Evolutionary conservation across 495 filamentous ascomycete genomes (phyloP).

Genomic region (Neurospora discreta): DNA sequence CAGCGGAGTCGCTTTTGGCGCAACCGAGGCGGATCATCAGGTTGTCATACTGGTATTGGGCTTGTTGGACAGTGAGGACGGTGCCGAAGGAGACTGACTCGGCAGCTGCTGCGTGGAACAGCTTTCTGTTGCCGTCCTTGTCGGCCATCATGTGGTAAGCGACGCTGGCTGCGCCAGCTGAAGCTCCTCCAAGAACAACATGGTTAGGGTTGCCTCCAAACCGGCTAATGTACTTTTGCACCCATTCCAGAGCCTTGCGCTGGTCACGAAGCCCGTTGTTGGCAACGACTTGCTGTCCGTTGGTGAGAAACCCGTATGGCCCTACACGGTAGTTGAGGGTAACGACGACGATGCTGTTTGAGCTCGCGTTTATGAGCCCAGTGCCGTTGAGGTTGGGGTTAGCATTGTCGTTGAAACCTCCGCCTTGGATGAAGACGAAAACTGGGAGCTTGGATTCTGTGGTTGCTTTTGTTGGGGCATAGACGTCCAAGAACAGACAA

Average conservation of each 20-base stretch:
- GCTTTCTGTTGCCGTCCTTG: conserved; percentile 12
- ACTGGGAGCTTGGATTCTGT: conserved; percentile 43
- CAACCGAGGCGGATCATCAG: conserved; percentile 50
- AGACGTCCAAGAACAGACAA: conserved; percentile 62
- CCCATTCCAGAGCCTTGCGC: conserved; percentile 53
- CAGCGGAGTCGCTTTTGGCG: conserved; percentile 11
- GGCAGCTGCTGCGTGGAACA: conserved; percentile 54
- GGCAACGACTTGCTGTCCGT: conserved; percentile 37
- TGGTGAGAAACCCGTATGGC: conserved; percentile 56
- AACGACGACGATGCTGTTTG: conserved; percentile 50
- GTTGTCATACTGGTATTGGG: conserved; percentile 55
- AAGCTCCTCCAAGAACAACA: conserved; percentile 55
- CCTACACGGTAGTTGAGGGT: conserved; percentile 65
- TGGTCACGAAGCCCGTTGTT: conserved; percentile 68
- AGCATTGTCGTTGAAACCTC: conserved; percentile 48
- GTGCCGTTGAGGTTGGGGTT: conserved; percentile 55
- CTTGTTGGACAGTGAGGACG: conserved; percentile 45
- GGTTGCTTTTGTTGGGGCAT: conserved; percentile 46
- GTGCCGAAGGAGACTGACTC: conserved; percentile 57
- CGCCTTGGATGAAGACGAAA: conserved; percentile 62
- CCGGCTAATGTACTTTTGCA: conserved; percentile 48
- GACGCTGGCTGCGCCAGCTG: conserved; percentile 53
- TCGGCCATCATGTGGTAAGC: conserved; percentile 54
- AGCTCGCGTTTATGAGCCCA: conserved; percentile 45
- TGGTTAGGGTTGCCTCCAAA: conserved; percentile 64